Evolutionary conservation across 2,329 filamentous ascomycete genomes (phyloP), one percentile per base, ranked within the genome.

Genomic region (Chaetoscypha palmicola): DNA sequence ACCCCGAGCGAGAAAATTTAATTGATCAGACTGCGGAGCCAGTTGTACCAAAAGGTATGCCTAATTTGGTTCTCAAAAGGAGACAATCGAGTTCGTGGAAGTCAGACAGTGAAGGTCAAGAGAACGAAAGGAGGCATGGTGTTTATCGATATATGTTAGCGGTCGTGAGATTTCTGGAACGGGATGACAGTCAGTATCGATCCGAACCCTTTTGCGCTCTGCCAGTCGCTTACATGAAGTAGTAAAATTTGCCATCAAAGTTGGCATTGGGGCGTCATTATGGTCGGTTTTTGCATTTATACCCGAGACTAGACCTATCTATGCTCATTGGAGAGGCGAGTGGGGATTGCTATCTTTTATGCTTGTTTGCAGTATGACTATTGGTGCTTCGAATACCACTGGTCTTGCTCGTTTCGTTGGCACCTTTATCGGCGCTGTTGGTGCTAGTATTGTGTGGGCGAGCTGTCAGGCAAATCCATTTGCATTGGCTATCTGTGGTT

Each of bases 321-420:
- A 96, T 62, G 74, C 80, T 41, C 83, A 83, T 57, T 97, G 90
- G 88, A 76, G 91, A 62, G 91, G 91, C 22, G 92, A 98, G 71
- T 98, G 92, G 92, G 92, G 92, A 17, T 72, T 98, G 2, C 65
- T 98, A 43, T 95, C 89, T 0, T 97, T 95, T 69, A 97, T 97
- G 91, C 81, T 97, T 60, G 92, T 98, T 19, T 94, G 90, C 61
- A 89, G 86, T 28, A 97, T 96, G 89, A 98, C 91, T 0, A 91
- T 96, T 17, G 92, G 92, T 21, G 89, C 92, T 5, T 87, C 89
- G 19, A 98, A 97, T 63, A 95, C 91, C 1, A 96, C 91, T 0
- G 90, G 89, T 3, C 80, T 81, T 58, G 81, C 90, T 38, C 81
- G 92, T 54, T 91, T 97, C 60, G 71, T 87, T 7, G 92, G 91